Percentiles rank a stretch among this genome's conserved stretches.
Evolutionary conservation across 73 alveolate species (phyloP).

Genomic region (Tetrahymena borealis): DNA sequence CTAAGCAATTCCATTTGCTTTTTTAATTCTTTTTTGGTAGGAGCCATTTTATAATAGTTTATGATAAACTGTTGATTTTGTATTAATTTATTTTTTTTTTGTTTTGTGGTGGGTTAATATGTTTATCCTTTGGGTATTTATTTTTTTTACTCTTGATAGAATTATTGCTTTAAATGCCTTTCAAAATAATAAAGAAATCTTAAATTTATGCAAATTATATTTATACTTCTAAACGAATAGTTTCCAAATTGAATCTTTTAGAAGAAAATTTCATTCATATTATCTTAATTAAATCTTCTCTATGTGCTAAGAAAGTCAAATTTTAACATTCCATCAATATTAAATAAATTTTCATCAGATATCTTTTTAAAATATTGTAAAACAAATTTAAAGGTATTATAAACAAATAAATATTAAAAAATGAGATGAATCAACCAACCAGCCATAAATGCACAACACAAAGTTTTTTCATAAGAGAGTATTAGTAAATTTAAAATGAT

Average conservation of each 20-base stretch:
- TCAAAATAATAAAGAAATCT: neutral
- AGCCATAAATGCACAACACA: too few species aligned
- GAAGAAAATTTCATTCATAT: neutral
- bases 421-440: too few species aligned
- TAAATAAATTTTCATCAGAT: too few species aligned
- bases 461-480: too few species aligned
- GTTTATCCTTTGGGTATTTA: neutral
- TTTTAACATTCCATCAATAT: too few species aligned
- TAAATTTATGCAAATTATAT: neutral
- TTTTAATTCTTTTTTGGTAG: neutral
- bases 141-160: neutral
- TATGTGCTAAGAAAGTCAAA: too few species aligned
- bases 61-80: neutral
- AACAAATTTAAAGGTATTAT: too few species aligned
- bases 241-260: neutral
- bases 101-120: neutral
- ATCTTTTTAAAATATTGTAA: too few species aligned
- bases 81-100: neutral
- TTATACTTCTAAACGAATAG: conserved; percentile 1
- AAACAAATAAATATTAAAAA: too few species aligned
- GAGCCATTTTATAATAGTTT: neutral
- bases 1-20: neutral
- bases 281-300: neutral
- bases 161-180: neutral
- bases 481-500: too few species aligned